Conservation (phyloP, 768 basidiomycete genomes). For the Agrocybe pediades region DNA sequence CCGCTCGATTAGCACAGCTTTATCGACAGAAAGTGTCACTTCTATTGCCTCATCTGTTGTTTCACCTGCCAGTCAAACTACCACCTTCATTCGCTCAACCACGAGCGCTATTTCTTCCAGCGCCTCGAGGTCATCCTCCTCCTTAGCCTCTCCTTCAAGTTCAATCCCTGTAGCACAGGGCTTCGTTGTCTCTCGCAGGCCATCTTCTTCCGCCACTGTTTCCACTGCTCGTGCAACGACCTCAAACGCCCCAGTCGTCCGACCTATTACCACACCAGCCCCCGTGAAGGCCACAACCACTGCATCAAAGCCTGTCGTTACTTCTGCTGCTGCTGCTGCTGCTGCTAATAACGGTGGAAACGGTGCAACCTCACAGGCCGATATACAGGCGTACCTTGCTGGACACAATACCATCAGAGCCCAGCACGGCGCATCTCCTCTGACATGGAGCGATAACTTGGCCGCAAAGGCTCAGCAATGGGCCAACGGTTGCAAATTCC, state of each 20-base stretch:
- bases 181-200: conserved; percentile 11
- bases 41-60: conserved; percentile 9
- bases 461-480: conserved; percentile 68
- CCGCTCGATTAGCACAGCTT: conserved; percentile 20
- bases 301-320: background rate
- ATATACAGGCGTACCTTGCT: conserved; percentile 54
- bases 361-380: conserved; percentile 34
- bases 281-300: background rate
- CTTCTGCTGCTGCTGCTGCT: conserved; percentile 10
- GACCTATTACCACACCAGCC: background rate
- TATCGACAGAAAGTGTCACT: conserved; percentile 22
- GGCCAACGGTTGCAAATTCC: conserved; percentile 67
- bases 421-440: conserved; percentile 59
- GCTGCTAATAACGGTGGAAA: conserved; percentile 14
- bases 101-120: conserved; percentile 22
- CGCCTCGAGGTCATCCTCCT: conserved; percentile 13
- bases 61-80: conserved; percentile 18
- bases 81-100: conserved; percentile 15
- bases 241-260: background rate
- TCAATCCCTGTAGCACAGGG: background rate
- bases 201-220: conserved; percentile 11
- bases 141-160: conserved; percentile 19
- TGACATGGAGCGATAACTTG: conserved; percentile 66
- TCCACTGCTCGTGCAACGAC: conserved; percentile 1
- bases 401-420: conserved; percentile 67